These are phyloP conservation scores for Globisporangium paroecandrum DNA, from an alignment of 352 stramenopile genomes.

Conservation along the genomic window DNA sequence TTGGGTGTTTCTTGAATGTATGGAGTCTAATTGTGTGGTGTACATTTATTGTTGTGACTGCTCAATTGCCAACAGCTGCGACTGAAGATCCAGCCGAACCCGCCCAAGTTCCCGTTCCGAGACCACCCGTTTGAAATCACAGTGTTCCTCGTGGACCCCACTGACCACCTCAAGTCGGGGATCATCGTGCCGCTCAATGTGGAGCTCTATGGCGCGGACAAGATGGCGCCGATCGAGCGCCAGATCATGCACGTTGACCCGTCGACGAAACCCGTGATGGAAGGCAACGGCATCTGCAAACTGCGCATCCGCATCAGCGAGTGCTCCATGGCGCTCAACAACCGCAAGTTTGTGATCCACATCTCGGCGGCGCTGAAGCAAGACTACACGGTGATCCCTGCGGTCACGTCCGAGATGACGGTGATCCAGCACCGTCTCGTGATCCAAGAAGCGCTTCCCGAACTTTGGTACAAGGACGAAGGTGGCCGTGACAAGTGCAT, in stretches of 20 bases:
- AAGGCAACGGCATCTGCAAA: conserved; percentile 81
- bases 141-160: conserved; percentile 80
- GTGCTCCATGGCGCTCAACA: conserved; percentile 82
- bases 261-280: conserved; percentile 75
- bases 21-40: not conserved
- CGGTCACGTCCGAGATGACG: conserved; percentile 76
- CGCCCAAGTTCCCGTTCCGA: conserved; percentile 84
- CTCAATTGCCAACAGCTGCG: conserved; percentile 33
- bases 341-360: conserved; percentile 84
- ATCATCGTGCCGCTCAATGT: conserved; percentile 76
- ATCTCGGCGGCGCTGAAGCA: conserved; percentile 62
- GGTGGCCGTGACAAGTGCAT: conserved; percentile 85
- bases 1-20: not conserved
- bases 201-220: conserved; percentile 79
- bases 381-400: conserved; percentile 60
- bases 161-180: conserved; percentile 77
- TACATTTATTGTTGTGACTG: not conserved
- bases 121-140: conserved; percentile 85
- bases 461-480: conserved; percentile 89
- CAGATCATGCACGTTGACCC: conserved; percentile 78
- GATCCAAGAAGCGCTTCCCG: conserved; percentile 78
- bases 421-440: conserved; percentile 82
- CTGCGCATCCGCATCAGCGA: conserved; percentile 77
- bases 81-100: conserved; percentile 82
- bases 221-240: conserved; percentile 80